phyloP scores from a whole-genome alignment of 2,329 filamentous ascomycete species.

The Periconia sp. region DNA sequence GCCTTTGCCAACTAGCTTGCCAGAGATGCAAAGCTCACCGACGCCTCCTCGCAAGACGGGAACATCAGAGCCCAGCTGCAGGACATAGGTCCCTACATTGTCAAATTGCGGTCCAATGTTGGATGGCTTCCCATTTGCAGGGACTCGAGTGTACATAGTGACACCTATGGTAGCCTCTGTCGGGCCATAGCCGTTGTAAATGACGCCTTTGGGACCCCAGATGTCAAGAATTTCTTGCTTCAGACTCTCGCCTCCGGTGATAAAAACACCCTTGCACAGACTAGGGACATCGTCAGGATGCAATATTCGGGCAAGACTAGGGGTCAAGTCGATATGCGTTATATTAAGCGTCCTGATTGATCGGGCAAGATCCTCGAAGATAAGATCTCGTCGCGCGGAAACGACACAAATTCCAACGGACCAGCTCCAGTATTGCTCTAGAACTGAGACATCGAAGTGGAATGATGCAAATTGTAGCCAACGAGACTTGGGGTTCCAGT shows the following conservation, averaged over 20 bases:
- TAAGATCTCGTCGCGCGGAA: slow-evolving; percentile 79
- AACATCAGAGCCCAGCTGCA: slow-evolving; percentile 70
- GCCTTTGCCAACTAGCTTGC: slow-evolving; percentile 84
- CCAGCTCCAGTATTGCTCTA: slow-evolving; percentile 97
- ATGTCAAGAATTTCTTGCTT: slow-evolving; percentile 87
- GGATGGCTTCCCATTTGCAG: slow-evolving; percentile 76
- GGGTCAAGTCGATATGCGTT: slow-evolving; percentile 91
- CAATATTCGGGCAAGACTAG: slow-evolving; percentile 79
- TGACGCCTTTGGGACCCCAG: slow-evolving; percentile 80
- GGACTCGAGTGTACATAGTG: slow-evolving; percentile 86
- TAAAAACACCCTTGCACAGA: slow-evolving; percentile 83
- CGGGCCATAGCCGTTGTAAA: slow-evolving; percentile 90
- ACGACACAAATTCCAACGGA: slow-evolving; percentile 85
- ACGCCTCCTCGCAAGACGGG: slow-evolving; percentile 80
- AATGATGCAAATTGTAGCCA: slow-evolving; percentile 95
- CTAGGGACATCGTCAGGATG: slow-evolving; percentile 81
- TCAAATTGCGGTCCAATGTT: slow-evolving; percentile 89
- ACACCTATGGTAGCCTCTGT: slow-evolving; percentile 93
- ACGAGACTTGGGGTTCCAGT: slow-evolving; percentile 75
- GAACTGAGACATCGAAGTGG: slow-evolving; percentile 91
- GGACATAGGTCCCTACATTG: slow-evolving; percentile 84
- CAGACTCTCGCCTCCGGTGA: slow-evolving; percentile 87
- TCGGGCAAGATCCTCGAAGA: slow-evolving; percentile 80
- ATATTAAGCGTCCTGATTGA: slow-evolving; percentile 75
- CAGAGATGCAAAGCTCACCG: slow-evolving; percentile 88